Percentiles rank a stretch among this genome's conserved stretches.
phyloP scores from a whole-genome alignment of 1,284 basidiomycete species.

The Cutaneotrichosporon cavernicola region DNA sequence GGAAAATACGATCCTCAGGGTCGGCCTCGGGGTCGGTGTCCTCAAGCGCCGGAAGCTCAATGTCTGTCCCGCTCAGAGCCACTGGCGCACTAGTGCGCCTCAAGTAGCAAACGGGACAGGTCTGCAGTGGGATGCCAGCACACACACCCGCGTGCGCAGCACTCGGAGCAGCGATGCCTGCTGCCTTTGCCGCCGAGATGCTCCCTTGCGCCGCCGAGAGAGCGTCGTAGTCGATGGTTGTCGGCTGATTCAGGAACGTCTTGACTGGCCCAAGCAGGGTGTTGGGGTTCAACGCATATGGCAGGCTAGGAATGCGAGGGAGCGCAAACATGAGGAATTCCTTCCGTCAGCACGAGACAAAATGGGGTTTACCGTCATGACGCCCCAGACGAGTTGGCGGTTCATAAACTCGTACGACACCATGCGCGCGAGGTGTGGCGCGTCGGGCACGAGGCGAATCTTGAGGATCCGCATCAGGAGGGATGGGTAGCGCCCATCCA shows the following conservation, averaged over 20 bases:
- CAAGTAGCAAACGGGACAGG: constrained; percentile 55
- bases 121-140: constrained; percentile 43
- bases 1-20: constrained; percentile 44
- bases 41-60: constrained; percentile 21
- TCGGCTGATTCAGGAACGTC: constrained; percentile 30
- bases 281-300: constrained; percentile 59
- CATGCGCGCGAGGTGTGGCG: constrained; percentile 69
- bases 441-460: constrained; percentile 74
- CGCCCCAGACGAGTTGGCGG: constrained; percentile 98
- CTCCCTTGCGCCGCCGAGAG: constrained; percentile 12
- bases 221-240: constrained; percentile 35
- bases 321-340: constrained; percentile 93
- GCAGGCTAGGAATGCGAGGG: constrained; percentile 70
- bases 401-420: constrained; percentile 99
- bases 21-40: constrained; percentile 33
- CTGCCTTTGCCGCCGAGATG: constrained; percentile 22
- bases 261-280: constrained; percentile 43
- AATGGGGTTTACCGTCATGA: constrained; percentile 75
- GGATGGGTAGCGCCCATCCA: constrained; percentile 85
- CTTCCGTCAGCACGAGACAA: constrained; percentile 54
- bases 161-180: constrained; percentile 9
- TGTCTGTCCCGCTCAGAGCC: constrained; percentile 30
- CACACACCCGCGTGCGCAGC: constrained; percentile 42
- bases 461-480: constrained; percentile 77
- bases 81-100: constrained; percentile 32